Conservation (phyloP, 208 protist species). For the Acanthamoeba lenticulata region DNA sequence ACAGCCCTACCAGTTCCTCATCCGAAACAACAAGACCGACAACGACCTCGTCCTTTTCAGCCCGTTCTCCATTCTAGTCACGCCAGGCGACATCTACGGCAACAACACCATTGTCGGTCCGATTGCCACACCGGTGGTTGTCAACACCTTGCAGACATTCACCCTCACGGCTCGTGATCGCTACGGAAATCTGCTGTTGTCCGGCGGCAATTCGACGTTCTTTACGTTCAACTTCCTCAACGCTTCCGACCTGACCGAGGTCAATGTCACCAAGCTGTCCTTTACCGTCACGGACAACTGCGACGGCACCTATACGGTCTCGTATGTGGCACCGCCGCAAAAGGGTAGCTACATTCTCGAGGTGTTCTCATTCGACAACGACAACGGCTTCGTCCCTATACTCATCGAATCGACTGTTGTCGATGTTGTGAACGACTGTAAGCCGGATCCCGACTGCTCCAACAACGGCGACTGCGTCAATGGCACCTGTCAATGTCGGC, state of each 20-base stretch:
- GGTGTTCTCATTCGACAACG: neutral
- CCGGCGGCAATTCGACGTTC: neutral
- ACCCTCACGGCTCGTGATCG: neutral
- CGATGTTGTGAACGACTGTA: constrained; percentile 4
- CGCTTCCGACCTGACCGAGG: neutral
- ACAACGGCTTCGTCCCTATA: neutral
- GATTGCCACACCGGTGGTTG: neutral
- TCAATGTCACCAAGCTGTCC: neutral
- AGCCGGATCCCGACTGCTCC: constrained; percentile 46
- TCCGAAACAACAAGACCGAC: neutral
- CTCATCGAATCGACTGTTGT: neutral
- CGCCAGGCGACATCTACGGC: neutral
- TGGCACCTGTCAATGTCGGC: neutral
- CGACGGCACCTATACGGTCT: constrained; percentile 44
- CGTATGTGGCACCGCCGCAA: neutral
- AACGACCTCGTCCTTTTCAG: constrained; percentile 22
- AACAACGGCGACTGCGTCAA: constrained; percentile 40
- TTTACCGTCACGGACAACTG: constrained; percentile 49
- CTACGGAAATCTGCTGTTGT: constrained; percentile 2
- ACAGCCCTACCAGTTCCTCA: neutral
- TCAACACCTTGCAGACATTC: neutral
- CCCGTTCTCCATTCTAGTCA: constrained; percentile 1
- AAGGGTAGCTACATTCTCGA: neutral
- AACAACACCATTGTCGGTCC: neutral
- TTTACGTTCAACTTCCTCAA: neutral